phyloP scores from a whole-genome alignment of 75 land plant species.

The Ceratopteris richardii region DNA sequence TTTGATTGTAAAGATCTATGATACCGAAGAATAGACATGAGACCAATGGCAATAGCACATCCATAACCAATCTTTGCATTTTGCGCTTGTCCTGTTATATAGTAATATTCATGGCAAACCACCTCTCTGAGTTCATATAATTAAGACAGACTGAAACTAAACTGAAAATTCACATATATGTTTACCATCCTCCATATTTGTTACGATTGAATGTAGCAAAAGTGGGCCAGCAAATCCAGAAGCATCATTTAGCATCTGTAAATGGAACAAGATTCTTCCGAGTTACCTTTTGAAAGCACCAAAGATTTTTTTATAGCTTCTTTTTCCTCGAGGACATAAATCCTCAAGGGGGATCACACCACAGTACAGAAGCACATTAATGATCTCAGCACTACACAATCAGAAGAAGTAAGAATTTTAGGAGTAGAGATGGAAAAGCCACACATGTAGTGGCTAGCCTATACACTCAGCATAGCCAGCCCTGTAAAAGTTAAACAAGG shows the following conservation, averaged over 20 bases:
- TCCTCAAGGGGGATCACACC: no score
- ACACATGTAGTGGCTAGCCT: no score
- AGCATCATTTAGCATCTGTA: conserved; percentile 67
- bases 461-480: no score
- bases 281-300: no score
- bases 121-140: neutral
- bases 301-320: no score
- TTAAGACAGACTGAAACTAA: neutral
- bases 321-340: no score
- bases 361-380: no score
- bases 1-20: neutral
- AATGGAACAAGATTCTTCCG: conserved; percentile 2
- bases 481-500: no score
- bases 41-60: conserved; percentile 21
- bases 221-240: conserved; percentile 66
- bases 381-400: no score
- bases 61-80: conserved; percentile 2
- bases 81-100: neutral
- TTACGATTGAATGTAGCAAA: conserved; percentile 43
- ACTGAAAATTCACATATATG: neutral
- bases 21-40: conserved; percentile 15
- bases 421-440: no score
- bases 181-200: conserved; percentile 20
- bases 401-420: no score
- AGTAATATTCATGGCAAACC: neutral